Base-by-base conservation (phyloP, 441 rosid species). In the Lepidium campestre region DNA sequence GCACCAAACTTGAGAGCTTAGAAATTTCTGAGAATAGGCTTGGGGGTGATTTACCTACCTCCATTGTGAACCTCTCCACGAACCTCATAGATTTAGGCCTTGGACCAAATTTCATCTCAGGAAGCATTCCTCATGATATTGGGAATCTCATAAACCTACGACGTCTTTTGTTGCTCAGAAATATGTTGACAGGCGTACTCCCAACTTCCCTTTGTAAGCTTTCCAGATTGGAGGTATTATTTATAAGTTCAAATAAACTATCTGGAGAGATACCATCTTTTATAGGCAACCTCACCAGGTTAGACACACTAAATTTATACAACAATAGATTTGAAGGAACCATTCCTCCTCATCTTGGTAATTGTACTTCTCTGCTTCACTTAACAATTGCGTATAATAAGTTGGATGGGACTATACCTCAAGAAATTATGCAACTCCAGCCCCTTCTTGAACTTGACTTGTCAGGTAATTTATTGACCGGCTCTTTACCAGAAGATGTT, bases 231-330 rank as follows among this genome's bases (percentile, higher is more conserved):
- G 48, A 32, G 10, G 15, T 0, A 10, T 6, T 73, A 14, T 2
- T 4, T 7, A 18, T 62, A 8, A 0, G 0, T 29, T 70, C 19
- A 17, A 79, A 80, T 29, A 56, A 8, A 0, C 18, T 80, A 8
- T 68, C 74, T 0, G 80, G 85, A 34, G 36, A 55, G 12, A 78
- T 82, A 50, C 85, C 86, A 14, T 18, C 54, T 0, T 49, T 73
- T 5, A 3, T 80, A 11, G 79, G 78, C 0, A 82, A 79, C 17
- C 35, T 68, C 6, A 65, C 65, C n/a, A 12, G 17, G 3, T 35
- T 75, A 11, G 23, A 22, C 19, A 2, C 1, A 1, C 6, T 72
- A 0, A 0, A 0, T 13, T 49, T 82, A 23, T 0, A 2, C 0
- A 1, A 4, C 3, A 82, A 79, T 40, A 36, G 7, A 3, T 36